Base-by-base conservation (phyloP, 208 protist genomes). In the Angomonas ambiguus region DNA sequence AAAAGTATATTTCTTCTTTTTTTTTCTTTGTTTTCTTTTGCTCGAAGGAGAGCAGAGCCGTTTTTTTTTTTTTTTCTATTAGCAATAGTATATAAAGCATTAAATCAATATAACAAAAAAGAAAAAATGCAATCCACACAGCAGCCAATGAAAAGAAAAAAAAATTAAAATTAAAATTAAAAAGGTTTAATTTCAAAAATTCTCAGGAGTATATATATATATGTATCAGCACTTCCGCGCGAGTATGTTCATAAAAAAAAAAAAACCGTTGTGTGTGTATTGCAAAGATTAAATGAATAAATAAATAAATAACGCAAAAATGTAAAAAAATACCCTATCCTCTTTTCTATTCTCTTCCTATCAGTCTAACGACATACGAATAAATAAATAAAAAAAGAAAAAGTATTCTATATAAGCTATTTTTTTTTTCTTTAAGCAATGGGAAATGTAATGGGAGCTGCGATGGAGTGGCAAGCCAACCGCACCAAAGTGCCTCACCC, bases 381-480 rank as follows among this genome's bases (percentile, higher is more conserved):
- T n/a, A n/a, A n/a, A n/a, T n/a, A 48, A 48, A 48, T 18, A 48
- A 48, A 48, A 48, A 18, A 20, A 20, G 11, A 48, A 48, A 48
- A 48, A 48, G 18, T 48, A 25, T 24, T 16, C n/a, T 56, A 16
- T 30, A 20, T 24, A 56, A 11, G 11, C 22, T 6, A 30, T 56
- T 56, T 56, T 56, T 56, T 16, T 56, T 56, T 27, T 56, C 27
- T 56, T 56, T 24, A 56, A 56, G 18, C 18, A 38, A 92, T 92
- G 86, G 86, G 86, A 22, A 76, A 55, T 31, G 82, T 74, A 55
- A 64, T 86, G 3, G 58, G 65, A 16, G 77, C 80, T 27, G 1
- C 83, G 1, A 79, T 92, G 82, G 62, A 72, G 45, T 38, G 35
- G 51, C 63, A 69, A 30, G 85, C 77, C 55, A 68, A 69, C 45